These are phyloP conservation scores for Penicillium sclerotiorum DNA, from an alignment of 2,329 filamentous ascomycete genomes.

Conservation along the genomic window DNA sequence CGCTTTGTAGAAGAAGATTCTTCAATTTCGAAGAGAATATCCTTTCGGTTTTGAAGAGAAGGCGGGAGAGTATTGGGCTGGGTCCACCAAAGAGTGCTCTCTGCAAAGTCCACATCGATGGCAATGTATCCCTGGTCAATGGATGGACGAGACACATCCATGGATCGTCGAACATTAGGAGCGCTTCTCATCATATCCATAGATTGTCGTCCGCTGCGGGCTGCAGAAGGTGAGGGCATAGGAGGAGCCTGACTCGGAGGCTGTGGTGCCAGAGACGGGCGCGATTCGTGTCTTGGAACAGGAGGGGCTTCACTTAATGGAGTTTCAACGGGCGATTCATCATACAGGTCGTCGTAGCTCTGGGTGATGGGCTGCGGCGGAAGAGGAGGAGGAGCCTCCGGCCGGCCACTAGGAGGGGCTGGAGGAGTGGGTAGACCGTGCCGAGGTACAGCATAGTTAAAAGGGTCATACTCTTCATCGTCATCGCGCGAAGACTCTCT, in stretches of 20 bases:
- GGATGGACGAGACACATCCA: slow-evolving; percentile 74
- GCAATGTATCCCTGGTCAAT: slow-evolving; percentile 83
- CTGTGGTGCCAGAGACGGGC: slow-evolving; percentile 52
- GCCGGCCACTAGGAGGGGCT: slow-evolving; percentile 18
- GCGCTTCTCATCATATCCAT: slow-evolving; percentile 63
- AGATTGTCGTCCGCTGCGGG: slow-evolving; percentile 59
- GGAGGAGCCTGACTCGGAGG: slow-evolving; percentile 37
- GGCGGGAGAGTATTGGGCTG: slow-evolving; percentile 79
- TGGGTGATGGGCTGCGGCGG: slow-evolving; percentile 34
- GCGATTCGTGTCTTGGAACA: slow-evolving; percentile 41
- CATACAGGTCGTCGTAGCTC: slow-evolving; percentile 52
- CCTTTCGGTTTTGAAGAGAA: slow-evolving; percentile 76
- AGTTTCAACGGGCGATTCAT: slow-evolving; percentile 43
- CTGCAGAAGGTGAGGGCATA: slow-evolving; percentile 49
- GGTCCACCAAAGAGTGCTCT: slow-evolving; percentile 82
- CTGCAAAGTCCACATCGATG: slow-evolving; percentile 78
- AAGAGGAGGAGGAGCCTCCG: slow-evolving; percentile 30
- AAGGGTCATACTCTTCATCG: slow-evolving; percentile 58
- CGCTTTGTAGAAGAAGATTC: slow-evolving; percentile 71
- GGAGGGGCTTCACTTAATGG: slow-evolving; percentile 34
- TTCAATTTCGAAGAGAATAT: slow-evolving; percentile 80
- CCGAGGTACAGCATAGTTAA: slow-evolving; percentile 52
- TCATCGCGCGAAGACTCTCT: slow-evolving; percentile 43
- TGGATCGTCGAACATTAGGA: slow-evolving; percentile 61
- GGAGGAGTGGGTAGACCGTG: slow-evolving; percentile 31